These are phyloP conservation scores for Eucalyptus sideroxylon DNA, from an alignment of 345 rosid genomes.

Conservation along the genomic window DNA sequence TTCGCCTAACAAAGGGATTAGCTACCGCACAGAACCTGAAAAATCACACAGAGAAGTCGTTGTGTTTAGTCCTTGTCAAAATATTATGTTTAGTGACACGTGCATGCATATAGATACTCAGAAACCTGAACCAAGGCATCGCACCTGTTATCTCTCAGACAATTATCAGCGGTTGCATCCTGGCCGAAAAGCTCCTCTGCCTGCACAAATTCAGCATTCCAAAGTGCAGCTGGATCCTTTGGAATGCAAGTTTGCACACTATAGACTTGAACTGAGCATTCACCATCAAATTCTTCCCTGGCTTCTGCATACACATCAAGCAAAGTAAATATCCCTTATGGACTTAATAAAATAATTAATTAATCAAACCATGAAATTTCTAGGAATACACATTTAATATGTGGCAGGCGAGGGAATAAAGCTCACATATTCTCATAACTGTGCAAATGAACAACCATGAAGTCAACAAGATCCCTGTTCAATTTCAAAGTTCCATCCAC, in stretches of 20 bases:
- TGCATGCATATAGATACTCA: slow-evolving; percentile 2
- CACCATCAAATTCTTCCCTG: slow-evolving; percentile 55
- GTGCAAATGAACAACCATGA: neutral
- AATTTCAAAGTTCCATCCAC: neutral
- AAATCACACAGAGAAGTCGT: neutral
- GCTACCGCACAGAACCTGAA: slow-evolving; percentile 76
- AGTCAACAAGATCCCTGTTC: neutral
- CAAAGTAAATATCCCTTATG: neutral
- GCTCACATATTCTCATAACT: neutral
- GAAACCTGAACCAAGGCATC: neutral
- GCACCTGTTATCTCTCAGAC: slow-evolving; percentile 88
- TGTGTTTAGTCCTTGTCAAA: neutral
- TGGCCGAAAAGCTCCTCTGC: slow-evolving; percentile 76
- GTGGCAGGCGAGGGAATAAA: neutral
- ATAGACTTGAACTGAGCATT: slow-evolving; percentile 63
- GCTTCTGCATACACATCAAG: slow-evolving; percentile 43
- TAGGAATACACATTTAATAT: neutral
- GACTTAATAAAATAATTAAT: neutral
- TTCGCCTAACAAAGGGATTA: slow-evolving; percentile 53
- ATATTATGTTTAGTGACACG: neutral
- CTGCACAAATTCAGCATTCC: slow-evolving; percentile 87
- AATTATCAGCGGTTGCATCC: slow-evolving; percentile 45
- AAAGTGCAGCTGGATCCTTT: slow-evolving; percentile 65
- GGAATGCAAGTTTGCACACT: slow-evolving; percentile 84
- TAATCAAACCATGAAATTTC: neutral